phyloP scores from a whole-genome alignment of 2,329 filamentous ascomycete genomes.

The Clarireedia homoeocarpa region DNA sequence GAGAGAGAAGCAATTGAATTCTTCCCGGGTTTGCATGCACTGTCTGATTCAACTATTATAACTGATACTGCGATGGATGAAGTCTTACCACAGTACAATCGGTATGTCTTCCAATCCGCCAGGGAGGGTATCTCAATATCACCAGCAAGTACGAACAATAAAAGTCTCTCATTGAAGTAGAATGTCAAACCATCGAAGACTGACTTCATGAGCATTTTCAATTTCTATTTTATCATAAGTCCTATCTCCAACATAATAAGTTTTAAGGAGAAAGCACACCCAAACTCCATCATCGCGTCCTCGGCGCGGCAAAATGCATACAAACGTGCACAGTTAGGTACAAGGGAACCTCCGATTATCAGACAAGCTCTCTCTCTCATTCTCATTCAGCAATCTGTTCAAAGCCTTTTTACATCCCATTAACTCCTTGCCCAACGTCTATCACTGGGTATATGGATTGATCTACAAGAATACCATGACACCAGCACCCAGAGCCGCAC shows the following conservation, averaged over 20 bases:
- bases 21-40: too few species aligned
- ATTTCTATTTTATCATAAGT: background rate
- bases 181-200: too few species aligned
- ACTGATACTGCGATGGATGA: too few species aligned
- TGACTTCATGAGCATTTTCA: background rate
- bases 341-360: background rate
- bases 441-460: background rate
- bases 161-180: too few species aligned
- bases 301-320: conserved; percentile 1
- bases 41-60: too few species aligned
- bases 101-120: too few species aligned
- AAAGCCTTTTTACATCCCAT: background rate
- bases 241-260: background rate
- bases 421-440: background rate
- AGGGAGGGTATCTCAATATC: too few species aligned
- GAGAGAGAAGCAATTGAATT: too few species aligned
- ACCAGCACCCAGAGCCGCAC: background rate
- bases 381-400: background rate
- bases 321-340: background rate
- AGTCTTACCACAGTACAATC: too few species aligned
- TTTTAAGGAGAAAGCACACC: background rate
- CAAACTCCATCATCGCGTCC: conserved; percentile 2
- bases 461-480: background rate
- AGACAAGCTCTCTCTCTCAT: too few species aligned
- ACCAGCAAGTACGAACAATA: too few species aligned